These are phyloP conservation scores for Lagenidium giganteum DNA, from an alignment of 352 stramenopile species.

Conservation along the genomic window DNA sequence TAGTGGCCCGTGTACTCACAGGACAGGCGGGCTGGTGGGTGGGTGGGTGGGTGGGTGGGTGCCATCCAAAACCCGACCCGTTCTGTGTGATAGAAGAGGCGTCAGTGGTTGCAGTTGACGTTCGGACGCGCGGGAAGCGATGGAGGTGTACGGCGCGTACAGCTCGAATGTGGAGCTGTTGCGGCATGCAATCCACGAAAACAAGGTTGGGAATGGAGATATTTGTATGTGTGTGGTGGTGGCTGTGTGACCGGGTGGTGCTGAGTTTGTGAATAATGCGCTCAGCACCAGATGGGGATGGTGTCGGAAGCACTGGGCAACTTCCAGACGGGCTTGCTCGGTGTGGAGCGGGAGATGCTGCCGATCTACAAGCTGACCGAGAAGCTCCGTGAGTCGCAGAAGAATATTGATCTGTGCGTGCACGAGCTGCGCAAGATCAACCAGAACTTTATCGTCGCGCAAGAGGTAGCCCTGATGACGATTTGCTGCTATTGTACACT, in stretches of 20 bases:
- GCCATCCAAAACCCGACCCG: too few species aligned
- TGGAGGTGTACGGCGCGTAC: slow-evolving; percentile 58
- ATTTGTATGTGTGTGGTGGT: neutral
- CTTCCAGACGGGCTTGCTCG: slow-evolving; percentile 60
- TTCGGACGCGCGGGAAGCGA: too few species aligned
- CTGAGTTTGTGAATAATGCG: neutral
- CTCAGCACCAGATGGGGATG: slow-evolving; percentile 50
- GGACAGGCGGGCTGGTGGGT: too few species aligned
- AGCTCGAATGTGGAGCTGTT: slow-evolving; percentile 47
- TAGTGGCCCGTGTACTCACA: too few species aligned
- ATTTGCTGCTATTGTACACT: neutral
- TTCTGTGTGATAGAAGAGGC: too few species aligned
- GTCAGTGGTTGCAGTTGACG: too few species aligned
- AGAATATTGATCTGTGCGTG: slow-evolving; percentile 81
- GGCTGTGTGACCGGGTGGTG: neutral
- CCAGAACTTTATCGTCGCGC: slow-evolving; percentile 66
- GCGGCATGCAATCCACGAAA: slow-evolving; percentile 53
- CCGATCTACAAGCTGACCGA: slow-evolving; percentile 84
- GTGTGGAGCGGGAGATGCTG: slow-evolving; percentile 77
- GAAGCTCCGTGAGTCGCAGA: slow-evolving; percentile 70
- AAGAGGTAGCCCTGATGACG: slow-evolving; percentile 32
- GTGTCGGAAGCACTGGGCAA: slow-evolving; percentile 47
- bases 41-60: too few species aligned
- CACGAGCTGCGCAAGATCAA: slow-evolving; percentile 63
- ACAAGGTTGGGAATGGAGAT: slow-evolving; percentile 28